Conservation (phyloP, 495 filamentous ascomycete species). For the Saxophila tyrrhenica region DNA sequence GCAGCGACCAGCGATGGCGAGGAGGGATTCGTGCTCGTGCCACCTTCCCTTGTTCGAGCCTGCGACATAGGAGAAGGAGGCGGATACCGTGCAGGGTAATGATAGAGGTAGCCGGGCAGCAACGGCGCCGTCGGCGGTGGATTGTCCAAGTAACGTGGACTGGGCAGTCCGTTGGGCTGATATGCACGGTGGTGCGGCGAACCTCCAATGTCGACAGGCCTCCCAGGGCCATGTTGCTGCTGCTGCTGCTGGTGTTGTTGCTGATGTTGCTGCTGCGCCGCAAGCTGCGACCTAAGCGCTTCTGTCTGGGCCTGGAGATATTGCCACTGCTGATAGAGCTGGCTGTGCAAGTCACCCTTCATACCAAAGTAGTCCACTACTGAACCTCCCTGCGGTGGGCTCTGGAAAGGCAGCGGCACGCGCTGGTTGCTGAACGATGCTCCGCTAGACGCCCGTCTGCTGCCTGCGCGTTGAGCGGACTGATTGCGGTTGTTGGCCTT, state of each 20-base stretch:
- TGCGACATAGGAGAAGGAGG: conserved; percentile 35
- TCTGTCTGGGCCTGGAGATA: conserved; percentile 55
- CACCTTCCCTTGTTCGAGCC: conserved; percentile 22
- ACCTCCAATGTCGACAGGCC: conserved; percentile 10
- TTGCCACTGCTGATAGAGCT: conserved; percentile 53
- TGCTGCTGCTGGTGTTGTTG: background rate
- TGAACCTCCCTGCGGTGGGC: conserved; percentile 19
- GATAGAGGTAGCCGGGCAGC: conserved; percentile 40
- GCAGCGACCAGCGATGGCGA: conserved; percentile 46
- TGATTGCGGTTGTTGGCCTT: conserved; percentile 20
- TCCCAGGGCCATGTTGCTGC: background rate
- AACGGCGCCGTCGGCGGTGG: conserved; percentile 37
- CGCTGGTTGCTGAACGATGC: conserved; percentile 26
- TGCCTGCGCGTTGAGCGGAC: conserved; percentile 31
- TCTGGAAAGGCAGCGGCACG: conserved; percentile 20
- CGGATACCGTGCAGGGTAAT: conserved; percentile 38
- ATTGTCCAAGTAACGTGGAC: conserved; percentile 38
- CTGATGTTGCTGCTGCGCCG: conserved; percentile 20
- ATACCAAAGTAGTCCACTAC: conserved; percentile 24
- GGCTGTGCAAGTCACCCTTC: conserved; percentile 37
- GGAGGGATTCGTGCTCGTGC: conserved; percentile 45
- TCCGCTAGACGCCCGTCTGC: conserved; percentile 28
- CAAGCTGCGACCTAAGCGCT: conserved; percentile 40
- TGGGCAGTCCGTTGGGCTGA: conserved; percentile 22
- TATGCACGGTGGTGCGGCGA: conserved; percentile 26